Evolutionary conservation across 2,329 filamentous ascomycete genomes (phyloP), one percentile per base, ranked within the genome.

Genomic region (Neofusicoccum kwambonambiense): DNA sequence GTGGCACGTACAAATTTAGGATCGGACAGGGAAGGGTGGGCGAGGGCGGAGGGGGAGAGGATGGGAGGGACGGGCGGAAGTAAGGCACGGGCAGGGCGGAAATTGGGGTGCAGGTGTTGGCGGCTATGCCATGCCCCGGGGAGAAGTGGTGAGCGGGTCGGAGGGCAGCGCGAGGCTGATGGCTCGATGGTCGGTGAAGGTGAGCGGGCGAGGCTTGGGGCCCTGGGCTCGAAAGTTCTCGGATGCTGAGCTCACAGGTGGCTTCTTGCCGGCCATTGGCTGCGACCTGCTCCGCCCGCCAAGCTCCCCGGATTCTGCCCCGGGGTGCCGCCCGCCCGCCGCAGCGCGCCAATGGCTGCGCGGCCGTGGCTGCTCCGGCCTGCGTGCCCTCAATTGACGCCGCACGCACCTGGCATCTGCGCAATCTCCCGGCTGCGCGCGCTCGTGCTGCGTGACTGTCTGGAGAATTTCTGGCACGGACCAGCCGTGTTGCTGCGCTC

Each of bases 391-490:
- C 56, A 60, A 60, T 60, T 47, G 56, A 15, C 3, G n/a, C 31
- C 5, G 42, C 56, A 15, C 41, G 17, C 56, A n/a, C 31, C 56
- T 47, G 27, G 56, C 56, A 60, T 47, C 56, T 27, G 56, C 5
- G 42, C 56, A 60, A 60, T 60, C 22, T 47, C 4, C 56, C 27
- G 13, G 2, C 9, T 15, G 22, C 27, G 27, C 56, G 42, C 56
- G 42, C 56, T 37, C 42, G 56, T 47, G 56, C 56, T 49, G 56
- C 44, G 56, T 31, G 9, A 37, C 56, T 19, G 11, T 42, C 56
- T 47, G 41, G 56, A 44, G 56, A 60, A 60, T 47, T 81, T 6
- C 75, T 72, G 3, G 78, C 78, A 0, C 77, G 76, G 67, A 77
- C 76, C 47, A 73, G 17, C n/a, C 7, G 12, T 19, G 45, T 44